Evolutionary conservation across 768 basidiomycete species (phyloP).

Genomic region (Harrya chromipes): DNA sequence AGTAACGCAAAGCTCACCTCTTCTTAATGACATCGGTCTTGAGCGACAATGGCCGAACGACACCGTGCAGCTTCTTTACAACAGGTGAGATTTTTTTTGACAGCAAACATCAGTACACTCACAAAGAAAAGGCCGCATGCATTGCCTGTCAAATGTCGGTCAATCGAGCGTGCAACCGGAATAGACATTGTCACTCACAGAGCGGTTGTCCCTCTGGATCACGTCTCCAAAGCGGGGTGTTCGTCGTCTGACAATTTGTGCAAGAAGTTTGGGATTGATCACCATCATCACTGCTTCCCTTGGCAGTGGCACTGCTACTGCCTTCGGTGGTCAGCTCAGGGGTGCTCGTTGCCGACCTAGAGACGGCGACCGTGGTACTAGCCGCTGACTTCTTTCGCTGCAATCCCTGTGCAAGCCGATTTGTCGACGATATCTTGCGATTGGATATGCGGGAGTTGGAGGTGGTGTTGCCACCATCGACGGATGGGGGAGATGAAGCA

Average conservation of each 20-base stretch:
- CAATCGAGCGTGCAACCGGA: constrained; percentile 14
- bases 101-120: constrained; percentile 35
- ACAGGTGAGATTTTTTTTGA: constrained; percentile 9
- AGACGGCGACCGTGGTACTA: constrained; percentile 22
- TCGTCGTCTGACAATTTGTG: constrained; percentile 94
- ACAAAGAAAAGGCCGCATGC: constrained; percentile 94
- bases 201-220: constrained; percentile 92
- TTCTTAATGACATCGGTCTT: constrained; percentile 99
- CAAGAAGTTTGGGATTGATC: constrained; percentile 79
- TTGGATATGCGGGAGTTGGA: constrained; percentile 30
- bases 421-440: constrained; percentile 66
- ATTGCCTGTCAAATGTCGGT: constrained; percentile 51
- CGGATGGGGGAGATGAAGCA: constrained; percentile 72
- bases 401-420: constrained; percentile 55
- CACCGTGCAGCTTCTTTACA: constrained; percentile 88
- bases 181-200: constrained; percentile 49
- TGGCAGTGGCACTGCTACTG: constrained; percentile 30
- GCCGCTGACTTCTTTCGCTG: constrained; percentile 50
- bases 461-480: constrained; percentile 43
- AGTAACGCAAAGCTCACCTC: constrained; percentile 47
- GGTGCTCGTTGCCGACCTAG: constrained; percentile 62
- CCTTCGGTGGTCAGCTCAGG: constrained; percentile 49
- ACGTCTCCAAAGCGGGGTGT: constrained; percentile 89
- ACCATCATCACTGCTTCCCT: constrained; percentile 56
- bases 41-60: constrained; percentile 88